Percentiles rank a stretch among this genome's conserved stretches.
These are phyloP conservation scores for Coemansia sp. DNA, from an alignment of 192 early-diverging fungal genomes.

Conservation along the genomic window DNA sequence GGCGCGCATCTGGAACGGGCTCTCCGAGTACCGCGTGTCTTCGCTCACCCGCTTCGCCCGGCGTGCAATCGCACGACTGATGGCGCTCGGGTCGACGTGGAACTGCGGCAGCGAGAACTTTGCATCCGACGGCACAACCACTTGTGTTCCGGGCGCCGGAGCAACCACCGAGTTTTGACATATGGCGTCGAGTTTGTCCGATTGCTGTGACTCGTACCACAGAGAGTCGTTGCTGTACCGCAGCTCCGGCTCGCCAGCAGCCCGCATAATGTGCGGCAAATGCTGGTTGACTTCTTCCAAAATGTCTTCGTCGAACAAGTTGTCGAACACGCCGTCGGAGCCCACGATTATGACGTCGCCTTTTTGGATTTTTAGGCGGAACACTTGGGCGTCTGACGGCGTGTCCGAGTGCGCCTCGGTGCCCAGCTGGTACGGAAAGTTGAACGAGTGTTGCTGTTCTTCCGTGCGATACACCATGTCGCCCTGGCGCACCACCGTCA, in stretches of 20 bases:
- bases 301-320: slow-evolving; percentile 97
- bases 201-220: slow-evolving; percentile 52
- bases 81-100: slow-evolving; percentile 68
- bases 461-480: slow-evolving; percentile 91
- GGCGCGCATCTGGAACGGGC: slow-evolving; percentile 91
- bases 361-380: slow-evolving; percentile 80
- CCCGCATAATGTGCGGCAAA: slow-evolving; percentile 43
- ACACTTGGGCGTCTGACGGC: slow-evolving; percentile 82
- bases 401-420: slow-evolving; percentile 74
- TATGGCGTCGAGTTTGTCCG: slow-evolving; percentile 21
- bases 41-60: slow-evolving; percentile 78
- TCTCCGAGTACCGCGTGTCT: slow-evolving; percentile 70
- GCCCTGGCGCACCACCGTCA: slow-evolving; percentile 83
- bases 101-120: slow-evolving; percentile 47
- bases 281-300: slow-evolving; percentile 74
- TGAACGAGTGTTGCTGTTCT: slow-evolving; percentile 99
- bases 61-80: slow-evolving; percentile 77
- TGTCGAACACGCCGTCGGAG: slow-evolving; percentile 96
- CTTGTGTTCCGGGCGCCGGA: not conserved
- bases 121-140: slow-evolving; percentile 13
- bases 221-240: slow-evolving; percentile 52
- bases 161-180: slow-evolving; percentile 7
- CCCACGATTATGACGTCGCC: slow-evolving; percentile 93
- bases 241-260: slow-evolving; percentile 46
- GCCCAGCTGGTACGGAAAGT: slow-evolving; percentile 96